Evolutionary conservation across 2,329 filamentous ascomycete genomes (phyloP), one percentile per base, ranked within the genome.

Genomic region (Alternaria metachromatica): DNA sequence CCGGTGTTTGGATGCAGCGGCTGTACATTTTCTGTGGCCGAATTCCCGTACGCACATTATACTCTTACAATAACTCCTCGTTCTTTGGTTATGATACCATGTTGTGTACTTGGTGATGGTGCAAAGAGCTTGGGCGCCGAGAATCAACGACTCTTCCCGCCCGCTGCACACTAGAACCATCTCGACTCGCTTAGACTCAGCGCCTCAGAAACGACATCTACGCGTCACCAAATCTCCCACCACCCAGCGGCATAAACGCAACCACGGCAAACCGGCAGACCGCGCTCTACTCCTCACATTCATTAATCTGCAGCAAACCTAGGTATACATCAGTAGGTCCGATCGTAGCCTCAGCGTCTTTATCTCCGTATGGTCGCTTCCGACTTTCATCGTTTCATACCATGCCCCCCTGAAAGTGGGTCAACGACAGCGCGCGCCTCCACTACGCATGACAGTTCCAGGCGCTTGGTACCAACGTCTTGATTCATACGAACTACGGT

Each of bases 361-460:
- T 33, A 21, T 48, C 33, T 48, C 41, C 43, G 30, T 60, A 30
- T 33, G 54, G 50, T 53, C 26, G 54, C 53, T 62, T 58, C 53
- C n/a, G 45, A 58, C 59, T 51, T 41, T 37, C 23, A 62, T 51
- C 20, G 59, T 62, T 62, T 62, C 59, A 62, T 23, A 2, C 37
- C 9, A 41, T 18, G n/a, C 33, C 25, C 45, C 30, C 54, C 18
- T 30, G 13, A 28, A 15, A 25, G 59, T 58, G 59, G 54, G 54
- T 50, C 59, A 37, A 44, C 18, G 21, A 55, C 44, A 55, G 58
- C 58, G 58, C 58, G 58, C 58, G 43, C 28, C 50, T 60, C 58
- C 58, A 56, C 58, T 44, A 21, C 25, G 48, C 50, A 37, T 55
- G 49, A 46, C 41, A 48, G 21, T 46, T 25, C 37, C 50, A 60